Conservation (phyloP, 257 asterid genomes). For the Anisodus acutangulus region DNA sequence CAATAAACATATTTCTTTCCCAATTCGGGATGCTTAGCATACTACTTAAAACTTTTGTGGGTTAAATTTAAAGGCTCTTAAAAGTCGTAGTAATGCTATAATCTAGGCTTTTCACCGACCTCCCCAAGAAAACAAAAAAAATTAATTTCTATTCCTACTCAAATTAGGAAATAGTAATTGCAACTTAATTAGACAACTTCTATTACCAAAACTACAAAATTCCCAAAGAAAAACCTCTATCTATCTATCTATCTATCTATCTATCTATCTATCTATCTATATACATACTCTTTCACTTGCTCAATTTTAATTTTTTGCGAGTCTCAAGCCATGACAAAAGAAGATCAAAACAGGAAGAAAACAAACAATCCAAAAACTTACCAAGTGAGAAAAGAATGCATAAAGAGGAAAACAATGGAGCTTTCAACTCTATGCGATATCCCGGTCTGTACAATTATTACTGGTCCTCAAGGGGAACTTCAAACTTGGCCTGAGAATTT, state of each 20-base stretch:
- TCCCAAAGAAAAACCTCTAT: neutral
- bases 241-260: no score
- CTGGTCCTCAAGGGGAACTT: slow-evolving; percentile 9
- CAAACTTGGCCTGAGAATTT: slow-evolving; percentile 21
- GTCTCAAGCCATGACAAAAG: neutral
- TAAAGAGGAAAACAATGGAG: slow-evolving; percentile 25
- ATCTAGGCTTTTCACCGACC: neutral
- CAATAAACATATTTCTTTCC: no score
- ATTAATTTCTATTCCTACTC: neutral
- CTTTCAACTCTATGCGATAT: slow-evolving; percentile 18
- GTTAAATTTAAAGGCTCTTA: no score
- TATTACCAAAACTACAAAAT: neutral
- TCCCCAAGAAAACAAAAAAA: neutral
- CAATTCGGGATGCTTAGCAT: no score
- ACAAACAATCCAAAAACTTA: neutral
- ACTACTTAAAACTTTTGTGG: no score
- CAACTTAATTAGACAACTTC: neutral
- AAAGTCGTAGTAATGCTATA: no score
- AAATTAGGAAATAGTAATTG: slow-evolving; percentile 21
- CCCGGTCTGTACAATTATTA: neutral
- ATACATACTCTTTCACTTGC: neutral
- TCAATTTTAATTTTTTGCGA: neutral
- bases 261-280: no score
- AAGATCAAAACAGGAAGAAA: slow-evolving; percentile 7
- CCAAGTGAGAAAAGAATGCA: slow-evolving; percentile 24